Percentiles rank a stretch among this genome's conserved stretches.
Conservation (phyloP, 331 rosid genomes). For the Stylosanthes scabra region DNA sequence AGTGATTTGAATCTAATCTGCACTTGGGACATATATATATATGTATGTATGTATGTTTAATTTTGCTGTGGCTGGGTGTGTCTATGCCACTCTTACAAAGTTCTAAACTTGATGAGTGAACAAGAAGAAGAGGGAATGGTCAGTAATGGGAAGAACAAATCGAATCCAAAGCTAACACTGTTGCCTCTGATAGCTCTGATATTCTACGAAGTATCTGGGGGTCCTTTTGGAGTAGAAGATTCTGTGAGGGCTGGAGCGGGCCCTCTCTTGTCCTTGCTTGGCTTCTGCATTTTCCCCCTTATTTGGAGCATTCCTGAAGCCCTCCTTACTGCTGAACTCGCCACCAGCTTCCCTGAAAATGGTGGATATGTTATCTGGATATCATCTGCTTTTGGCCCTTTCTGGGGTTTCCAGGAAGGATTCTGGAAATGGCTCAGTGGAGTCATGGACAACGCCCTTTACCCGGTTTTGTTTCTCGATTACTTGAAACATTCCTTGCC, state of each 20-base stretch:
- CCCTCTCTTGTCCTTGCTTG: constrained; percentile 74
- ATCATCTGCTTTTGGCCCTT: constrained; percentile 77
- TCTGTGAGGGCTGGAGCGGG: constrained; percentile 81
- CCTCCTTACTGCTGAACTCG: constrained; percentile 83
- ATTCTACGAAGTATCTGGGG: constrained; percentile 91
- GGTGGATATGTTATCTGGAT: constrained; percentile 89
- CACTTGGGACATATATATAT: neutral
- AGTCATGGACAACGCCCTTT: constrained; percentile 87
- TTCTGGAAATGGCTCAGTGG: constrained; percentile 96
- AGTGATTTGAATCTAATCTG: neutral
- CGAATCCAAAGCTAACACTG: constrained; percentile 62
- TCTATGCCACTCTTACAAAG: neutral
- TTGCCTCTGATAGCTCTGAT: constrained; percentile 84
- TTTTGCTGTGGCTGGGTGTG: neutral
- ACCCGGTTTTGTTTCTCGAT: constrained; percentile 87
- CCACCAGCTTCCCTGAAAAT: constrained; percentile 79
- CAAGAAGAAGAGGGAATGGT: constrained; percentile 46
- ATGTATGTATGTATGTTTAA: neutral
- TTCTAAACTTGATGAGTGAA: constrained; percentile 47
- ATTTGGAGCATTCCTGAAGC: constrained; percentile 92
- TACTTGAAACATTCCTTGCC: constrained; percentile 80
- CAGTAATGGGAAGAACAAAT: constrained; percentile 43
- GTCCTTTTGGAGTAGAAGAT: constrained; percentile 88
- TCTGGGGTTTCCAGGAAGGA: constrained; percentile 93
- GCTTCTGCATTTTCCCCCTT: constrained; percentile 74